Evolutionary conservation across 2,329 filamentous ascomycete genomes (phyloP), one percentile per base, ranked within the genome.

Genomic region (Fusarium foetens): DNA sequence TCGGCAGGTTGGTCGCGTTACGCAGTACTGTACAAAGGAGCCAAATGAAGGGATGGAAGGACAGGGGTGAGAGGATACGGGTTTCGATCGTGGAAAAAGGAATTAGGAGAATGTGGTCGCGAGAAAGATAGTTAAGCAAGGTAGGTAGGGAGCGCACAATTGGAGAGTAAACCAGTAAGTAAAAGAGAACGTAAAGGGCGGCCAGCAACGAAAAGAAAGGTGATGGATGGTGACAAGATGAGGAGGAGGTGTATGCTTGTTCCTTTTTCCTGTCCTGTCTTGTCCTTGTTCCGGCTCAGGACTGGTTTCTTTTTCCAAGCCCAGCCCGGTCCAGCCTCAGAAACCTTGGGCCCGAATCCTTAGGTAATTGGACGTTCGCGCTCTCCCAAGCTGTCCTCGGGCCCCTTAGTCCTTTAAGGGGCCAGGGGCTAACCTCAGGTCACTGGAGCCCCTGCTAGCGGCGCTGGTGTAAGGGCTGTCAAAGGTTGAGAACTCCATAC

Each of bases 1-100:
- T 73, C 75, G 74, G 73, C 62, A 63, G 62, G 63, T 72, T 68
- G 71, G 74, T 77, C 75, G 75, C 73, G 74, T 77, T 69, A 64
- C 58, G 65, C 71, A 66, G 58, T 57, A 71, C 63, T 75, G 65
- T 46, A 68, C 58, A 67, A 68, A 73, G 61, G 54, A 72, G 66
- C 64, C 63, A 72, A 75, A 74, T 75, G 48, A 35, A 51, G 48
- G 48, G 31, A 51, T 35, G 71, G 75, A 68, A 63, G 49, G 61
- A 65, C 62, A 63, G 60, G 66, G 66, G 53, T 66, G 43, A 57
- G 48, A 64, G 63, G 36, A 45, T 54, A 49, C 41, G 51, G 68
- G 63, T 63, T 53, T 55, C 65, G 69, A 58, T 64, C 42, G 60
- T 49, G 62, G 64, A 59, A 65, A 62, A 63, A 46, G 42, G 54